Conservation (phyloP, 2,329 filamentous ascomycete species). For the Talaromyces sp. region DNA sequence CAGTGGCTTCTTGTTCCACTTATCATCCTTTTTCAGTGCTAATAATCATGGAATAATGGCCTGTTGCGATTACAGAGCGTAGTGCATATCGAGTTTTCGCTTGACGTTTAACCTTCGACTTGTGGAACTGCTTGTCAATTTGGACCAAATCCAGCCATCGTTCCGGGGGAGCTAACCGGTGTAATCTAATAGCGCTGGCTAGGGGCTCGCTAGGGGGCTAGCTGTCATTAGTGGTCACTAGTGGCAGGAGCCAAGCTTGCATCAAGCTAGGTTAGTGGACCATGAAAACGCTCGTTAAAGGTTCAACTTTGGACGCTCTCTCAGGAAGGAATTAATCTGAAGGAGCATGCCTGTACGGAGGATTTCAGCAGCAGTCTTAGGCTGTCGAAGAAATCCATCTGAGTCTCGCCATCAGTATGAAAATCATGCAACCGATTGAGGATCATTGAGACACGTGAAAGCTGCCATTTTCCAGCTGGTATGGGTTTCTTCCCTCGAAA, state of each 20-base stretch:
- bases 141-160: not conserved
- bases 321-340: not conserved
- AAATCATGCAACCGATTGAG: not conserved
- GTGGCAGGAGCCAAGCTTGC: not conserved
- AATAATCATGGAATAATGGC: not conserved
- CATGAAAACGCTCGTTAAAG: not conserved
- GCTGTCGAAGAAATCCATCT: not conserved
- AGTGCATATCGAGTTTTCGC: not conserved
- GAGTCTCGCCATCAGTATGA: not conserved
- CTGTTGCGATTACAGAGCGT: not conserved
- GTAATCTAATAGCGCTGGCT: not conserved
- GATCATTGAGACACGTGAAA: not conserved
- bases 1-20: not conserved
- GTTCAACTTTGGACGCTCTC: not conserved
- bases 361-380: not conserved
- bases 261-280: not conserved
- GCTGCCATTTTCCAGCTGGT: not conserved
- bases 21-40: not conserved
- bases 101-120: not conserved
- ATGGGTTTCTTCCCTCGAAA: not conserved
- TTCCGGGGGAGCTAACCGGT: not conserved
- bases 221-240: not conserved
- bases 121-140: not conserved
- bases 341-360: not conserved
- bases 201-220: not conserved